These are phyloP conservation scores for Herpetomonas muscarum DNA, from an alignment of 208 protist species.

Conservation along the genomic window DNA sequence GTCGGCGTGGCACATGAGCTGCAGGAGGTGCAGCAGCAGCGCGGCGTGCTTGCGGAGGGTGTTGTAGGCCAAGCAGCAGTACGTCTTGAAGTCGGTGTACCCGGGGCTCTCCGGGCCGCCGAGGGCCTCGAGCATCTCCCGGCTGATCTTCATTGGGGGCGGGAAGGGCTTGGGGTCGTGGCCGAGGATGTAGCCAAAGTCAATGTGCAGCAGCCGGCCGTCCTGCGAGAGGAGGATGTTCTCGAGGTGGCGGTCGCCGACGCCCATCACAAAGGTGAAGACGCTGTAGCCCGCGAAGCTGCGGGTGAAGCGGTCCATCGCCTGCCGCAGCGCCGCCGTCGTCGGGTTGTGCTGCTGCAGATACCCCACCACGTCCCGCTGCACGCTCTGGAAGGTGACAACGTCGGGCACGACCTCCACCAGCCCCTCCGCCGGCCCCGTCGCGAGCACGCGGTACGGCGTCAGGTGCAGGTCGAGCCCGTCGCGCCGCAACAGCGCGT, in stretches of 20 bases:
- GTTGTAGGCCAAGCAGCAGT: slow-evolving; percentile 95
- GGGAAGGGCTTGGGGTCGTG: slow-evolving; percentile 96
- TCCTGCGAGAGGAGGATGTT: slow-evolving; percentile 94
- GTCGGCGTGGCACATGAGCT: slow-evolving; percentile 90
- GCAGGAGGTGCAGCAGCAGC: slow-evolving; percentile 93
- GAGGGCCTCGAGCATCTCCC: slow-evolving; percentile 88
- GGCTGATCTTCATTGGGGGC: slow-evolving; percentile 95
- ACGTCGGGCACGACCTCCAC: slow-evolving; percentile 84
- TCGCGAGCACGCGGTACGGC: slow-evolving; percentile 92
- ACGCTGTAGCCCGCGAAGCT: slow-evolving; percentile 97
- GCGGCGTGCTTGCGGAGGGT: slow-evolving; percentile 93
- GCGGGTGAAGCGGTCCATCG: slow-evolving; percentile 93
- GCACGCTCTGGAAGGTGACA: slow-evolving; percentile 74
- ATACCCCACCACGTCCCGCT: slow-evolving; percentile 66
- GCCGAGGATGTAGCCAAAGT: slow-evolving; percentile 98
- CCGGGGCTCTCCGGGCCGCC: slow-evolving; percentile 70
- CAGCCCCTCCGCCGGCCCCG: slow-evolving; percentile 64
- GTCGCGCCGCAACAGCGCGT: slow-evolving; percentile 88
- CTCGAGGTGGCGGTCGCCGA: slow-evolving; percentile 96
- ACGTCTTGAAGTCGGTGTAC: slow-evolving; percentile 77
- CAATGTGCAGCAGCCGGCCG: slow-evolving; percentile 97
- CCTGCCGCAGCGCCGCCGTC: slow-evolving; percentile 42
- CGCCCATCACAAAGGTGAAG: slow-evolving; percentile 96
- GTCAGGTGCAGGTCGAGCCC: slow-evolving; percentile 93
- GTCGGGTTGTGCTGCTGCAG: slow-evolving; percentile 76